These are phyloP conservation scores for Bromus sterilis DNA, from an alignment of 176 grass and related monocot genomes.

Conservation along the genomic window DNA sequence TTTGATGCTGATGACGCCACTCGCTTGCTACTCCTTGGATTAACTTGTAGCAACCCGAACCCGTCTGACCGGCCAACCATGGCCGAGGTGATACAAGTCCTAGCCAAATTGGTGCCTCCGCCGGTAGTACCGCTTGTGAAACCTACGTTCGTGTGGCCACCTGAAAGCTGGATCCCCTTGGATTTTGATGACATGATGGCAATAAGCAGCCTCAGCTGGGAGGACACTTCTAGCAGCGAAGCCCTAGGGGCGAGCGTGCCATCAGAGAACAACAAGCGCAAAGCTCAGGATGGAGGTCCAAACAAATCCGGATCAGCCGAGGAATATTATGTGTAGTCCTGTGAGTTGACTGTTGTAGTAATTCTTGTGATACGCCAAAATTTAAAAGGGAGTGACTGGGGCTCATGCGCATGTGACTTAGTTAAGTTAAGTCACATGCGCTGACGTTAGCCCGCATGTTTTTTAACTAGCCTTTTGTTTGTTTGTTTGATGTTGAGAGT, in stretches of 20 bases:
- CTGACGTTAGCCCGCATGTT: no score
- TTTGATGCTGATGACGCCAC: neutral
- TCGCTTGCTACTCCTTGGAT: neutral
- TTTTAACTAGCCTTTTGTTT: no score
- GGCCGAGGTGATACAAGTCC: neutral
- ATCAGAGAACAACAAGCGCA: neutral
- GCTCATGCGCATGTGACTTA: no score
- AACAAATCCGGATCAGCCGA: neutral
- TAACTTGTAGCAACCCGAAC: neutral
- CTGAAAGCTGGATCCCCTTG: neutral
- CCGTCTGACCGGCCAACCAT: neutral
- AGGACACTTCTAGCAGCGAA: neutral
- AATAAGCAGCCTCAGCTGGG: neutral
- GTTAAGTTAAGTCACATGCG: no score
- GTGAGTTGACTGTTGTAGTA: neutral
- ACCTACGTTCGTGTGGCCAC: neutral
- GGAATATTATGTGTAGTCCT: neutral
- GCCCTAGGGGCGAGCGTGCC: neutral
- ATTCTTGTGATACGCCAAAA: no score
- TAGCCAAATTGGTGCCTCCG: neutral
- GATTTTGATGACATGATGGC: neutral
- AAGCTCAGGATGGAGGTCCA: no score
- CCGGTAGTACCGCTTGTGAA: neutral
- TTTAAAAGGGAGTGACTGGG: no score
- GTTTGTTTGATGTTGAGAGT: no score